A percentile compares a stretch with the other conserved stretches of the same genome.
Evolutionary conservation across 2,329 filamentous ascomycete genomes (phyloP).

Genomic region (Nectriaceae sp.): DNA sequence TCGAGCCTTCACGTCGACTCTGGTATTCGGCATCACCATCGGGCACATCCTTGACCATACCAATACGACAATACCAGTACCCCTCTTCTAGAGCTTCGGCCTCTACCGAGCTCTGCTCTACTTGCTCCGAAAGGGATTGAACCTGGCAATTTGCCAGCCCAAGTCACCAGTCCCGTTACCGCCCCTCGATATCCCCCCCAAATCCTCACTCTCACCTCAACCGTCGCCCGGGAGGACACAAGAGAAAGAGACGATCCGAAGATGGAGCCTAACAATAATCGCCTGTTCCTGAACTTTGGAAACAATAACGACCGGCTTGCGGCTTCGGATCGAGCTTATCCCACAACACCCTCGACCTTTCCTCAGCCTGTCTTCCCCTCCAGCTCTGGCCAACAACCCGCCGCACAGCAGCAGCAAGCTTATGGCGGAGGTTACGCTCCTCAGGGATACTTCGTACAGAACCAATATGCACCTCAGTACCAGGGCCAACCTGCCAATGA

Average conservation of each 20-base stretch:
- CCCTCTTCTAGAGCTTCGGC: too few relatives aligned
- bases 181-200: neutral
- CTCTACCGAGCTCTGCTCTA: neutral
- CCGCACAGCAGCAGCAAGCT: constrained; percentile 43
- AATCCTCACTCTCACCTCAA: neutral
- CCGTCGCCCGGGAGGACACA: neutral
- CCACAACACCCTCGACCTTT: constrained; percentile 92
- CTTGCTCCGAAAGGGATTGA: neutral
- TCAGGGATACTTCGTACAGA: constrained; percentile 63
- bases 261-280: constrained; percentile 61
- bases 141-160: neutral
- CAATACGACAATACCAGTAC: too few relatives aligned
- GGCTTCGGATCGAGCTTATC: constrained; percentile 68
- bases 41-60: neutral
- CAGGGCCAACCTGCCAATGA: constrained; percentile 45
- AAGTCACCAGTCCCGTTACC: neutral
- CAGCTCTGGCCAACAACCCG: constrained; percentile 22
- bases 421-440: constrained; percentile 50
- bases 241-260: constrained; percentile 26
- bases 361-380: constrained; percentile 77
- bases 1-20: neutral
- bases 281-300: constrained; percentile 67
- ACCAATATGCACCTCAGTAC: constrained; percentile 53
- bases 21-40: neutral
- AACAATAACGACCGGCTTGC: constrained; percentile 67